Percentiles rank a stretch among this genome's conserved stretches.
Conservation (phyloP, 2,329 filamentous ascomycete species). For the Colletotrichum sansevieriae region DNA sequence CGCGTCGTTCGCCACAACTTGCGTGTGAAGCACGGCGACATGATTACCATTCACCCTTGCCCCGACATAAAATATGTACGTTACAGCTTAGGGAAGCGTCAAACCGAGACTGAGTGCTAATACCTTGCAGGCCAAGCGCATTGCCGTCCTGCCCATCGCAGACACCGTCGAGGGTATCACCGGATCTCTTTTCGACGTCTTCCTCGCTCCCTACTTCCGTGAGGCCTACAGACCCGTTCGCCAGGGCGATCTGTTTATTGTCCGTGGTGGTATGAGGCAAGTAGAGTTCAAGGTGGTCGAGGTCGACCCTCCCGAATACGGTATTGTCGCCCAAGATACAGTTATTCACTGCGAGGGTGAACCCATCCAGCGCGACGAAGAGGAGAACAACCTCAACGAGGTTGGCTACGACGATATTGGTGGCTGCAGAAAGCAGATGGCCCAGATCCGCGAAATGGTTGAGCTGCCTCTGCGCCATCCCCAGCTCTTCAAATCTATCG, state of each 20-base stretch:
- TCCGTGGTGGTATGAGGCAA: conserved; percentile 97
- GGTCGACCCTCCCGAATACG: conserved; percentile 97
- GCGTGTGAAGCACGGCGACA: conserved; percentile 97
- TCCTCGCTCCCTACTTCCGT: conserved; percentile 99
- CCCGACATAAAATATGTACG: conserved; percentile 99
- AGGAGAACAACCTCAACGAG: conserved; percentile 99
- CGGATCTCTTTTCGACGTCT: conserved; percentile 97
- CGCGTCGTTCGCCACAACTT: conserved; percentile 98
- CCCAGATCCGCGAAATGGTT: conserved; percentile 98
- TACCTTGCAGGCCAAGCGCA: conserved; percentile 86
- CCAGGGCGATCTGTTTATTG: conserved; percentile 97
- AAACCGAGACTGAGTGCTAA: conserved; percentile 44
- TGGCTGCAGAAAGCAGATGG: conserved; percentile 99
- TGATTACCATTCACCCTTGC: conserved; percentile 96
- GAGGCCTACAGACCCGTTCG: conserved; percentile 98
- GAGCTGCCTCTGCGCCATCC: conserved; percentile 97
- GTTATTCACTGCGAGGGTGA: conserved; percentile 99
- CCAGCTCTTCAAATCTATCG: conserved; percentile 99
- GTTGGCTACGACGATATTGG: conserved; percentile 99
- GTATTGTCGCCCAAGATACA: conserved; percentile 98
- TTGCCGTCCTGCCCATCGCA: conserved; percentile 96
- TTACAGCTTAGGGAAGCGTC: conserved; percentile 45
- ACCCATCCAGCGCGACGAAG: conserved; percentile 95
- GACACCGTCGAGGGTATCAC: conserved; percentile 98
- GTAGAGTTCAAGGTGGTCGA: conserved; percentile 99